Evolutionary conservation across 2,329 filamentous ascomycete species (phyloP), one percentile per base, ranked within the genome.

Genomic region (Calonectria hongkongensis): DNA sequence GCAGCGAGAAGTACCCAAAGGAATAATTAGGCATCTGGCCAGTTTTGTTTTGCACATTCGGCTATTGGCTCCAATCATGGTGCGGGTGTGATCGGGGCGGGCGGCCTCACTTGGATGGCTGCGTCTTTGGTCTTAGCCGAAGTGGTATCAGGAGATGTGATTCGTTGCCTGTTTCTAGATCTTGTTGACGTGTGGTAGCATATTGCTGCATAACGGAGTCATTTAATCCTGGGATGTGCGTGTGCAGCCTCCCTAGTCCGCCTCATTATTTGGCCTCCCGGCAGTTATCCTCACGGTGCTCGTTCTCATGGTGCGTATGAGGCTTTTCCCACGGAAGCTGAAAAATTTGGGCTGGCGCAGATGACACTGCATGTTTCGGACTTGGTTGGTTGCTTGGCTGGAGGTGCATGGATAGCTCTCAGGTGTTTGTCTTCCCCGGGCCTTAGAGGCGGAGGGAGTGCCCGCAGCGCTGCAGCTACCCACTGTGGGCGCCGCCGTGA

Each of bases 101-200:
- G 68, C 45, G 51, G 62, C 62, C 68, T 71, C 51, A 65, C 39
- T 58, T 9, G 21, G 21, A 39, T 9, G 28, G 68, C 15, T 39
- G 50, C 47, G 18, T 50, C 21, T 39, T 36, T 30, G 13, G 12
- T 33, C 41, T 33, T 51, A 47, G 50, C 50, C 39, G 30, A 50
- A 60, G 30, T 27, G 50, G 54, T 60, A 30, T 47, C 30, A 36
- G 21, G 36, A 25, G 41, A 62, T 58, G 28, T 71, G 51, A 71
- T 71, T 71, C 63, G 68, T 66, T 33, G 68, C 63, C 68, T 71
- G 43, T 30, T 62, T 51, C 30, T 36, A 16, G 28, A 56, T 51
- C 21, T 21, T 47, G 21, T 45, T 21, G 25, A 56, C 15, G 60
- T 43, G 51, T 62, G 21, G 45, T 36, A 36, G 54, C 62, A 25